Percentiles rank a stretch among this genome's conserved stretches.
phyloP scores from a whole-genome alignment of 2,329 filamentous ascomycete species.

The Xylariaceae sp. region DNA sequence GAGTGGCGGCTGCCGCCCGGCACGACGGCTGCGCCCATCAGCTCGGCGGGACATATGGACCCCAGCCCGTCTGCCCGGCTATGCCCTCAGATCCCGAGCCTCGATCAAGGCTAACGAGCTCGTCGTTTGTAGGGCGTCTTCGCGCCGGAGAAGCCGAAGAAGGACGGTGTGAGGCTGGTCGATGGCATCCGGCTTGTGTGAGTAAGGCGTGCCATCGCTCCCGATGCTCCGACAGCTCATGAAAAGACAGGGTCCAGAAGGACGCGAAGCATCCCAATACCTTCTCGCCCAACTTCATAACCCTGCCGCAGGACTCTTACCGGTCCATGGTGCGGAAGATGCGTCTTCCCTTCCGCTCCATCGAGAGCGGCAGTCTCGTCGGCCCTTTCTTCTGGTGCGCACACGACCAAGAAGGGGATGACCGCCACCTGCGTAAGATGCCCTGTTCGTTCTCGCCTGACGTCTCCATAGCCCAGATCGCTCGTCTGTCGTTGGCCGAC shows the following conservation, averaged over 20 bases:
- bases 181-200: conserved; percentile 49
- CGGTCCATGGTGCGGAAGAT: conserved; percentile 47
- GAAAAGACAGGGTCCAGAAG: conserved; percentile 41
- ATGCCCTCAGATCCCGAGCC: no score
- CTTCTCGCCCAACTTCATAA: conserved; percentile 48
- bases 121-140: conserved; percentile 41
- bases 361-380: conserved; percentile 52
- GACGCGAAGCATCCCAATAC: conserved; percentile 50
- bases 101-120: neutral
- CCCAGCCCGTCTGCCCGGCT: no score
- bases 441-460: no score
- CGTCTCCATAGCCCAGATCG: no score
- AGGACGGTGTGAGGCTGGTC: conserved; percentile 35
- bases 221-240: conserved; percentile 6
- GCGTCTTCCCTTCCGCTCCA: conserved; percentile 46
- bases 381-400: conserved; percentile 58
- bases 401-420: conserved; percentile 47
- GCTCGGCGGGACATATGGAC: no score
- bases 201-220: conserved; percentile 18
- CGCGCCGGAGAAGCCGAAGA: conserved; percentile 35
- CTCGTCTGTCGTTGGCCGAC: no score
- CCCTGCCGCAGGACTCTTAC: conserved; percentile 42
- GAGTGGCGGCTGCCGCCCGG: no score
- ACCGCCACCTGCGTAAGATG: conserved; percentile 48
- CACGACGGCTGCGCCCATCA: no score